These are phyloP conservation scores for Serpula lacrymans DNA, from an alignment of 768 basidiomycete species.

Conservation along the genomic window DNA sequence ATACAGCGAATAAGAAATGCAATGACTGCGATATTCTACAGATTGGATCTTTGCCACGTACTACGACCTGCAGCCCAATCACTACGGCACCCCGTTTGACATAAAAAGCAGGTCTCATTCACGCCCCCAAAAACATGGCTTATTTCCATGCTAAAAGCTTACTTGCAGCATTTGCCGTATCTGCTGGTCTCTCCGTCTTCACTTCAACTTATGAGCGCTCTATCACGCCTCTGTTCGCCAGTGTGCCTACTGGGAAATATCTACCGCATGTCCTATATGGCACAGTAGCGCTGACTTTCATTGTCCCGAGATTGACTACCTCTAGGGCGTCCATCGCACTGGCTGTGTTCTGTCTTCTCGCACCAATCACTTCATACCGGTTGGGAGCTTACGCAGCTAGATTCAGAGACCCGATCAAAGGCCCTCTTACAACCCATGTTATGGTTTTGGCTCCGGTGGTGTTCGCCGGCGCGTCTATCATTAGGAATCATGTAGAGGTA, in stretches of 20 bases:
- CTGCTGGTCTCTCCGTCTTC: conserved; percentile 47
- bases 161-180: conserved; percentile 24
- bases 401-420: conserved; percentile 47
- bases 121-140: not conserved
- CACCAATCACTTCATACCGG: conserved; percentile 70
- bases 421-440: conserved; percentile 58
- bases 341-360: conserved; percentile 38
- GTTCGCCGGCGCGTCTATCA: conserved; percentile 47
- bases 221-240: conserved; percentile 68
- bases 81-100: no score
- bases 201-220: conserved; percentile 61
- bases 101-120: conserved; percentile 6
- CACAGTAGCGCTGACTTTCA: conserved; percentile 31
- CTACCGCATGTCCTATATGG: conserved; percentile 40
- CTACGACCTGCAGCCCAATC: no score
- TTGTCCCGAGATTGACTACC: conserved; percentile 26
- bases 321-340: conserved; percentile 26
- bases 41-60: no score
- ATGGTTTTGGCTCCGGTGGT: conserved; percentile 55
- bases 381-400: conserved; percentile 57
- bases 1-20: no score
- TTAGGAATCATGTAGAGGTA: no score
- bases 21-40: no score
- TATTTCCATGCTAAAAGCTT: conserved; percentile 9
- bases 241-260: conserved; percentile 48